Evolutionary conservation across 805 yeast genomes (phyloP).

Genomic region (Maudiozyma saulgeensis): DNA sequence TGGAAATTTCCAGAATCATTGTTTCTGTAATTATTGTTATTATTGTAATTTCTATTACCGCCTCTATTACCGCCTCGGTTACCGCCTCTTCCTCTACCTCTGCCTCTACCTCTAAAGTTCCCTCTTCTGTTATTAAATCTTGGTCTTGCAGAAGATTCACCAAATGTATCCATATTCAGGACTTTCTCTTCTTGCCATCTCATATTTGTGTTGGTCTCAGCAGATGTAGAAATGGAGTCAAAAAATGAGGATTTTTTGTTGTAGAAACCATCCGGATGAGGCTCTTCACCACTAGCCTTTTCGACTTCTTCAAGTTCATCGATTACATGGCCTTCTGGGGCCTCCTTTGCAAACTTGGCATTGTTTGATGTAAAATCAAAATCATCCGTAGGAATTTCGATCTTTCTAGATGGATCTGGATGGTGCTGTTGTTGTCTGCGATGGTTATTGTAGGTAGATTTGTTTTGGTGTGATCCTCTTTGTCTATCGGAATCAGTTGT

Average conservation of each 20-base stretch:
- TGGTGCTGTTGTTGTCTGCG: slow-evolving; percentile 2
- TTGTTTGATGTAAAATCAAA: slow-evolving; percentile 71
- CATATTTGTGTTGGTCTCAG: slow-evolving; percentile 39
- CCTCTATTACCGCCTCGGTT: slow-evolving; percentile 8
- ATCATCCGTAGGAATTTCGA: slow-evolving; percentile 43
- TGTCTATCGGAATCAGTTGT: not conserved
- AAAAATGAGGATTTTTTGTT: slow-evolving; percentile 80
- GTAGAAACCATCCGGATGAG: slow-evolving; percentile 38
- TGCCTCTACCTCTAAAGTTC: slow-evolving; percentile 8
- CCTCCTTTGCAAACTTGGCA: slow-evolving; percentile 57
- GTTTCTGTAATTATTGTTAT: slow-evolving; percentile 5
- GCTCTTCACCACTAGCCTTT: slow-evolving; percentile 1
- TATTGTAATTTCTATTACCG: slow-evolving; percentile 10
- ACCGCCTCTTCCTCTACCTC: slow-evolving; percentile 11
- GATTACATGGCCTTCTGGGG: slow-evolving; percentile 14
- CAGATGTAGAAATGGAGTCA: slow-evolving; percentile 70
- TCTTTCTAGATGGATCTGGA: slow-evolving; percentile 8
- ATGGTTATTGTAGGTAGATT: slow-evolving; percentile 1
- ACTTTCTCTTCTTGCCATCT: slow-evolving; percentile 65
- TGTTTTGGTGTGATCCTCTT: not conserved
- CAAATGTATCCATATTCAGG: slow-evolving; percentile 76
- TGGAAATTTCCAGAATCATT: not conserved
- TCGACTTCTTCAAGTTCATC: slow-evolving; percentile 1
- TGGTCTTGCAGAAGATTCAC: slow-evolving; percentile 49
- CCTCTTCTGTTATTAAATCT: slow-evolving; percentile 30